Conservation (phyloP, 495 filamentous ascomycete genomes). For the Aspergillus ostianus region DNA sequence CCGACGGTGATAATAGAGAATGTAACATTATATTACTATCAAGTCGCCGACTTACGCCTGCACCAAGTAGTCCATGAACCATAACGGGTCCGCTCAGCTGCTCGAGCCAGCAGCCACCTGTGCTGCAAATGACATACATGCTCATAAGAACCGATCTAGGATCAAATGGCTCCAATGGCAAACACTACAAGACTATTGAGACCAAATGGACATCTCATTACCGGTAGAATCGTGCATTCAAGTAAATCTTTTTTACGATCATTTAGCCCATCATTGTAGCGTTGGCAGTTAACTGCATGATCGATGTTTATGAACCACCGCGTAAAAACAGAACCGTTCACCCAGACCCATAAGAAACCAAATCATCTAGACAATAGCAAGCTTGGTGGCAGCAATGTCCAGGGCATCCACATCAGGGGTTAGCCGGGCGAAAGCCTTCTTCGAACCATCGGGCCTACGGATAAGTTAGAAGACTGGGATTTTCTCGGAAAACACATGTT, state of each 20-base stretch:
- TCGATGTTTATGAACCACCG: conserved; percentile 47
- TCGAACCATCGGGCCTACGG: conserved; percentile 83
- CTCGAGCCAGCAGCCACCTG: background rate
- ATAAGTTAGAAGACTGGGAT: conserved; percentile 19
- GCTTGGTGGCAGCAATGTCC: conserved; percentile 98
- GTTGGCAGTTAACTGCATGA: conserved; percentile 35
- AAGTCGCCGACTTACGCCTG: background rate
- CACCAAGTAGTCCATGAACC: background rate
- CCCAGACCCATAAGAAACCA: conserved; percentile 43
- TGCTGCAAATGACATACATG: background rate
- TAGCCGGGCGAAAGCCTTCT: conserved; percentile 97
- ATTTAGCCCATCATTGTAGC: conserved; percentile 43
- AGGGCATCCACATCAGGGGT: conserved; percentile 97
- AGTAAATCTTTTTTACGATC: conserved; percentile 38
- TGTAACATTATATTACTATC: too few species aligned
- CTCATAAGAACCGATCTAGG: too few species aligned
- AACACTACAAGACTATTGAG: background rate
- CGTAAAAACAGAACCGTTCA: conserved; percentile 42
- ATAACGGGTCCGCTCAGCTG: background rate
- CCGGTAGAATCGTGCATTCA: conserved; percentile 22
- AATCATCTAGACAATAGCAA: conserved; percentile 83
- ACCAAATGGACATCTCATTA: background rate
- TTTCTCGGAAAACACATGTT: background rate
- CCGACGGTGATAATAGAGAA: background rate
- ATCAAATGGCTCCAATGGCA: too few species aligned